Evolutionary conservation across 306 rosid species (phyloP).

Genomic region (Casuarina equisetifolia): DNA sequence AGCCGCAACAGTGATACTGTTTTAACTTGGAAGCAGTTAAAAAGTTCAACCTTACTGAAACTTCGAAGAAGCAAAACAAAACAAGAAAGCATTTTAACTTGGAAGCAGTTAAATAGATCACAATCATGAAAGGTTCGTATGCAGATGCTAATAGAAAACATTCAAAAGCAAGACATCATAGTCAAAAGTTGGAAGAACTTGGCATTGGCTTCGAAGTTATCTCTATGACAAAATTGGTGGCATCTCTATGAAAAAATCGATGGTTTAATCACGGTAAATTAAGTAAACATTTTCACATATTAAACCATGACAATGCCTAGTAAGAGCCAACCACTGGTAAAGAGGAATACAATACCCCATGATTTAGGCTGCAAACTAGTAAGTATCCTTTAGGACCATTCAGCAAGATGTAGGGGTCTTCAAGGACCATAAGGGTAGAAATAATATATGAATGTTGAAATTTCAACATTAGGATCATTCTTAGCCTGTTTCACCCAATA

Average conservation of each 20-base stretch:
- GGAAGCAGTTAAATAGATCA: neutral
- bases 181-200: neutral
- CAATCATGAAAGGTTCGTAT: neutral
- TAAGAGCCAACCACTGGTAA: neutral
- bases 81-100: neutral
- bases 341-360: neutral
- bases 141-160: neutral
- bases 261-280: neutral
- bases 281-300: neutral
- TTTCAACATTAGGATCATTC: neutral
- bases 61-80: neutral
- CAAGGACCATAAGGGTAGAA: neutral
- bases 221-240: neutral
- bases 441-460: neutral
- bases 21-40: neutral
- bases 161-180: neutral
- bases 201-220: neutral
- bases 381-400: neutral
- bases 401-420: neutral
- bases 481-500: neutral
- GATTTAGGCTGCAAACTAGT: no score
- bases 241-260: neutral
- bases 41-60: neutral
- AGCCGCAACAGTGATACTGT: conserved; percentile 26
- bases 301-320: neutral